Conservation (phyloP, 1,139 yeast species). For the Saccharomycopsis phalli region DNA sequence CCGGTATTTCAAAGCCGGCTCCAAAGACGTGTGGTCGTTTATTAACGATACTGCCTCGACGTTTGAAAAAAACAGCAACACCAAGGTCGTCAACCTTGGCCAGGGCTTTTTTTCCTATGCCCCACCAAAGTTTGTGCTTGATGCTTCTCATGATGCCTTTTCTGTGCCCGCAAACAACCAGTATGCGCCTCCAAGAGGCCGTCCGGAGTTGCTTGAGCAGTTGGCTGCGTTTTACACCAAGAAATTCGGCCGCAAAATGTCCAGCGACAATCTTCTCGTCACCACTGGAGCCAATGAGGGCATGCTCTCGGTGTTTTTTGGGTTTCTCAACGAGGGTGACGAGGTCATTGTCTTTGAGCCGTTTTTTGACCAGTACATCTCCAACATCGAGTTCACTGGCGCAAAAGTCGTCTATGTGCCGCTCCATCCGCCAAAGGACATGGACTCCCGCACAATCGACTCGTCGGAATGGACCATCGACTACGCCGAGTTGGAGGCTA, state of each 20-base stretch:
- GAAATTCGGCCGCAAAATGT: constrained; percentile 51
- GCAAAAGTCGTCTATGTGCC: constrained; percentile 84
- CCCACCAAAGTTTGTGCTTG: constrained; percentile 83
- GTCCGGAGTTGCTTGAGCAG: constrained; percentile 62
- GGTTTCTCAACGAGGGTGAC: constrained; percentile 77
- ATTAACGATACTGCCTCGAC: constrained; percentile 83
- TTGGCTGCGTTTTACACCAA: constrained; percentile 65
- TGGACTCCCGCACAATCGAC: constrained; percentile 50
- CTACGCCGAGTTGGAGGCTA: constrained; percentile 61
- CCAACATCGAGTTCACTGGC: constrained; percentile 89
- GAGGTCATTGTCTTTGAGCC: constrained; percentile 98
- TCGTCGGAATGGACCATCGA: constrained; percentile 87
- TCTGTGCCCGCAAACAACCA: constrained; percentile 71
- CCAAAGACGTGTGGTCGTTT: constrained; percentile 87
- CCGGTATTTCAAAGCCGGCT: constrained; percentile 47
- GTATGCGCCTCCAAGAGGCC: constrained; percentile 87
- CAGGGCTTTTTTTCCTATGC: constrained; percentile 95
- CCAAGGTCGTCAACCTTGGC: constrained; percentile 78
- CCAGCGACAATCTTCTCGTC: constrained; percentile 59
- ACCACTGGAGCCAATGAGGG: constrained; percentile 99
- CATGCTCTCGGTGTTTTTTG: constrained; percentile 75
- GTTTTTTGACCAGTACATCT: constrained; percentile 90
- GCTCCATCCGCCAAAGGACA: constrained; percentile 73
- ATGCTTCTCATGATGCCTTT: constrained; percentile 74
- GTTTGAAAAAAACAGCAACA: constrained; percentile 44